Evolutionary conservation across 2,329 filamentous ascomycete species (phyloP).

Genomic region (Bisporella sp.): DNA sequence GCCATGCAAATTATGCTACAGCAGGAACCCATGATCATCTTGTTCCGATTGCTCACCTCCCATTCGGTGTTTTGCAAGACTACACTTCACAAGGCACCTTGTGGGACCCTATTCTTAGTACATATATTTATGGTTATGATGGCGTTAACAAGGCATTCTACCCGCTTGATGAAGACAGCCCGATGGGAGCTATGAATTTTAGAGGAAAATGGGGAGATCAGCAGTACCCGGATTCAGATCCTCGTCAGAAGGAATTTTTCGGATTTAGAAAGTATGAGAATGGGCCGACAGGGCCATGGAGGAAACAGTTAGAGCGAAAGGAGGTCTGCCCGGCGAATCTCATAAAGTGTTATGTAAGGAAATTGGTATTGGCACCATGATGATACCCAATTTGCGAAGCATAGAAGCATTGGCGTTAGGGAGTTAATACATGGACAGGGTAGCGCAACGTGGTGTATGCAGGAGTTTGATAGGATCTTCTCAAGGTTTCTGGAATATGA

Average conservation of each 20-base stretch:
- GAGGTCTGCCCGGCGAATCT: constrained; percentile 44
- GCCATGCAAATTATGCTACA: constrained; percentile 59
- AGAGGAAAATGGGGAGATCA: constrained; percentile 56
- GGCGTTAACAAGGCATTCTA: constrained; percentile 20
- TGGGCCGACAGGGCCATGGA: constrained; percentile 54
- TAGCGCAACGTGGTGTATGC: too few relatives aligned
- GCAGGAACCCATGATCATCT: constrained; percentile 54
- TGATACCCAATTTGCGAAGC: too few relatives aligned
- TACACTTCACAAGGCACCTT: constrained; percentile 45
- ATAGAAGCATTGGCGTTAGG: too few relatives aligned
- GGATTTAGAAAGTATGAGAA: constrained; percentile 41
- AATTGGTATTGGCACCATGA: too few relatives aligned
- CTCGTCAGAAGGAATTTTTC: constrained; percentile 34
- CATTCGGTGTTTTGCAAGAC: constrained; percentile 44
- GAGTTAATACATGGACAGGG: too few relatives aligned
- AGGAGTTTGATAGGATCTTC: too few relatives aligned
- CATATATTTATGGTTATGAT: constrained; percentile 50
- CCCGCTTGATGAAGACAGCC: constrained; percentile 27
- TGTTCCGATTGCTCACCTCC: constrained; percentile 53
- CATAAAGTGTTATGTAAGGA: too few relatives aligned
- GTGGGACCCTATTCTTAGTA: constrained; percentile 52
- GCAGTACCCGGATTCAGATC: constrained; percentile 43
- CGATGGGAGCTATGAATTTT: constrained; percentile 49
- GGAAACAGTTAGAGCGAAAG: constrained; percentile 49
- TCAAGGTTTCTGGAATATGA: too few relatives aligned